Base-by-base conservation (phyloP, 352 stramenopile genomes). In the Globisporangium takayamanum region DNA sequence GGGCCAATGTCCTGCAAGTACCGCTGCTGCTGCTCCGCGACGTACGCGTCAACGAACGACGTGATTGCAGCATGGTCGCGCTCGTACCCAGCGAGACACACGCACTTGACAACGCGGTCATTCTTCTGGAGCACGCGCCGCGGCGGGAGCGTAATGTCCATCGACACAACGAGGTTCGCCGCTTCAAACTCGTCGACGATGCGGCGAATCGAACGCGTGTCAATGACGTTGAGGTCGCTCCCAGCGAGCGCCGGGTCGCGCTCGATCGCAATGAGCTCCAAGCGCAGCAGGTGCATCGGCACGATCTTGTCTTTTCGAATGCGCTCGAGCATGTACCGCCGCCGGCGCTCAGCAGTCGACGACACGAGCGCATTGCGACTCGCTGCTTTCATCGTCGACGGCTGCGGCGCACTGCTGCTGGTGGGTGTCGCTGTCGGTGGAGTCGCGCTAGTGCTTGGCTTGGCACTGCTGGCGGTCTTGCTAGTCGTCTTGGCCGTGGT, bases 121-220 rank as follows among this genome's bases (percentile, higher is more conserved):
- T 57, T 65, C 58, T 88, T 88, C 57, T 92, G 78, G 30, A 89
- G 68, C 37, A 87, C 69, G 22, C 83, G 74, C 42, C 87, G 87
- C 10, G 74, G 74, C 1, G 82, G 82, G 10, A 92, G 50, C 16
- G 76, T 80, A 46, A 92, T 84, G 67, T 89, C 80, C 50, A 92
- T 66, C 10, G 68, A 84, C 5, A 77, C 63, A 12, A 89, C 49
- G 28, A 66, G 62, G 15, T 81, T 76, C 5, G 74, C 62, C 4
- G 66, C 66, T 14, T 81, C 73, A 37, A 92, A 64, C 47, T 89
- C 78, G 42, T 87, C 73, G 1, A 92, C 53, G 60, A 89, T 87
- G 26, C 79, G 74, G 6, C 70, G 72, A 7, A 92, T 69, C 18
- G 82, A 92, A 3, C 82, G 78, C 57, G 84, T 78, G 49, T 92